phyloP scores from a whole-genome alignment of 2,329 filamentous ascomycete genomes.

The Ustilaginoidea virens region DNA sequence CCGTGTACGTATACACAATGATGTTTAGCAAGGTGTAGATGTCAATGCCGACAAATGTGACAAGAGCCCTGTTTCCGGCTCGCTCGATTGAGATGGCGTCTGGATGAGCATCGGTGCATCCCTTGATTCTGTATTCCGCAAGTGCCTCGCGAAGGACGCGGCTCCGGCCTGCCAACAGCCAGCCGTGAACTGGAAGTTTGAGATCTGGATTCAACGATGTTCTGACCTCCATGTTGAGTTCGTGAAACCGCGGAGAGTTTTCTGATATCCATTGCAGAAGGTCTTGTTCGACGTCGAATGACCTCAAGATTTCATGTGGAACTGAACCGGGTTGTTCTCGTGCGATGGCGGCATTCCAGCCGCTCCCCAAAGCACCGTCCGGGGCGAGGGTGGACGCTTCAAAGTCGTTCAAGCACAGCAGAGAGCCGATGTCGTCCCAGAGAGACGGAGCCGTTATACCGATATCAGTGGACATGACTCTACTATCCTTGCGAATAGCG shows the following conservation, averaged over 20 bases:
- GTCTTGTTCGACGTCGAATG: slow-evolving; percentile 51
- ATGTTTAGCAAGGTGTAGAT: slow-evolving; percentile 68
- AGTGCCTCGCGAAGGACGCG: slow-evolving; percentile 48
- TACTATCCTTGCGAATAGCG: slow-evolving; percentile 69
- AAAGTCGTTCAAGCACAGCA: slow-evolving; percentile 55
- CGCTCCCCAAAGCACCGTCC: slow-evolving; percentile 25
- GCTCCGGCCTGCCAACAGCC: slow-evolving; percentile 64
- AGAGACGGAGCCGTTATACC: slow-evolving; percentile 49
- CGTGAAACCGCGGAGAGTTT: slow-evolving; percentile 22
- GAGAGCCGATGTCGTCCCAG: slow-evolving; percentile 55
- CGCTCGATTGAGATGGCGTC: slow-evolving; percentile 19
- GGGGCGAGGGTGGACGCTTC: slow-evolving; percentile 27
- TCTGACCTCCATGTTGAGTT: slow-evolving; percentile 29
- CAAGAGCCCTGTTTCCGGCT: slow-evolving; percentile 30
- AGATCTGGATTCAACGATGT: slow-evolving; percentile 51
- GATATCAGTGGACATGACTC: slow-evolving; percentile 61
- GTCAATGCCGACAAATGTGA: slow-evolving; percentile 57
- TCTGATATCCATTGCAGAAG: slow-evolving; percentile 32
- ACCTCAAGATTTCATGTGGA: slow-evolving; percentile 39
- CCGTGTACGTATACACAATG: slow-evolving; percentile 66
- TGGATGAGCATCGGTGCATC: slow-evolving; percentile 7
- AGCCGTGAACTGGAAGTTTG: slow-evolving; percentile 67
- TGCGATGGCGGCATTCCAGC: slow-evolving; percentile 15
- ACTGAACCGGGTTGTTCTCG: slow-evolving; percentile 34
- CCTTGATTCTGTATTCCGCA: slow-evolving; percentile 31